Evolutionary conservation across 2,329 filamentous ascomycete genomes (phyloP).

Genomic region (Didymella pomorum): DNA sequence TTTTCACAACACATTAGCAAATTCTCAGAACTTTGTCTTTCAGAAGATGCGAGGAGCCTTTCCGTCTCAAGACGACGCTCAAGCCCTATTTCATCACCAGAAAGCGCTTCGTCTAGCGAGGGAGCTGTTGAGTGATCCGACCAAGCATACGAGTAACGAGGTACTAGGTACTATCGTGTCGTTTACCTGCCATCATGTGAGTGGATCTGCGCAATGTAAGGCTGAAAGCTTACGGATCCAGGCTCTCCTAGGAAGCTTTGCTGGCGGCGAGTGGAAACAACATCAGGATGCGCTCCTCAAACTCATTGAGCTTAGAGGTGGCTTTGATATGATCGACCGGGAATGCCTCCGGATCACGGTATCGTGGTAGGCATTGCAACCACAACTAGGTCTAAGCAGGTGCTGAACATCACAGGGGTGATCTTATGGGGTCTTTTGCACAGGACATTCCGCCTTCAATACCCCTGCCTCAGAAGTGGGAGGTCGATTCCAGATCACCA

Average conservation of each 20-base stretch:
- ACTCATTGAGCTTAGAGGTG: slow-evolving; percentile 37
- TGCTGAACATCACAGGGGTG: slow-evolving; percentile 28
- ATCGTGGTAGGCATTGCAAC: slow-evolving; percentile 40
- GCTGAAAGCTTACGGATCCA: slow-evolving; percentile 14
- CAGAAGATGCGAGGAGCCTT: slow-evolving; percentile 32
- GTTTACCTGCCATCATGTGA: slow-evolving; percentile 43
- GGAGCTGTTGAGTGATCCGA: slow-evolving; percentile 32
- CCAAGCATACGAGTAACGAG: slow-evolving; percentile 33
- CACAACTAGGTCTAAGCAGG: no score
- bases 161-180: slow-evolving; percentile 30
- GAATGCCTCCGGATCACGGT: slow-evolving; percentile 40
- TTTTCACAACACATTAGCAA: slow-evolving; percentile 40
- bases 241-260: slow-evolving; percentile 33
- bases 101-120: slow-evolving; percentile 31
- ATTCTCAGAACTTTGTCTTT: slow-evolving; percentile 39
- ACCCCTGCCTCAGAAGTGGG: slow-evolving; percentile 37
- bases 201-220: neutral
- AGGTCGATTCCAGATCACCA: slow-evolving; percentile 53
- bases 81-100: slow-evolving; percentile 35
- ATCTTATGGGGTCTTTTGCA: slow-evolving; percentile 39
- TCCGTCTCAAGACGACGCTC: slow-evolving; percentile 30
- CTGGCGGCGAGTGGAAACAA: slow-evolving; percentile 30
- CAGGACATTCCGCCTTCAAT: slow-evolving; percentile 40
- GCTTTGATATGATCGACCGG: slow-evolving; percentile 30
- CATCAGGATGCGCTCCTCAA: slow-evolving; percentile 37